phyloP scores from a whole-genome alignment of 1,284 basidiomycete genomes.

The Heliocybe sulcata region DNA sequence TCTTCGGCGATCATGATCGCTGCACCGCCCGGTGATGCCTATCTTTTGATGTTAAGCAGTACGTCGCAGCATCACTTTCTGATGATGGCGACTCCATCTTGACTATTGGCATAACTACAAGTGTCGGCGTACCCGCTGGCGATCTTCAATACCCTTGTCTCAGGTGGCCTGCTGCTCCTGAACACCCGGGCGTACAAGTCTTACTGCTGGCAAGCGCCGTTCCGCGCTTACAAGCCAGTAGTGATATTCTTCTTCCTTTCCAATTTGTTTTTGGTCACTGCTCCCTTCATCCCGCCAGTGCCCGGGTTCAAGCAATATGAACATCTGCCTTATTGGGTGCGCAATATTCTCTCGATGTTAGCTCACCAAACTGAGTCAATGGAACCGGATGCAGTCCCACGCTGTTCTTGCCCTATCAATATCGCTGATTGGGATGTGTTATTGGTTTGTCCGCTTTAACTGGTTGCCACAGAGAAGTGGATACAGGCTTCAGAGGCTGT shows the following conservation, averaged over 20 bases:
- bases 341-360: conserved; percentile 12
- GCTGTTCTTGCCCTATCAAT: conserved; percentile 1
- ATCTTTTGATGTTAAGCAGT: conserved; percentile 60
- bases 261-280: conserved; percentile 51
- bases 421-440: conserved; percentile 1
- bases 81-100: background rate
- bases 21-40: conserved; percentile 60
- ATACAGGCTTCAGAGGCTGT: background rate
- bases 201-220: conserved; percentile 59
- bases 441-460: conserved; percentile 1
- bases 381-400: background rate
- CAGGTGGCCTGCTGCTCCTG: conserved; percentile 51
- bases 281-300: conserved; percentile 54
- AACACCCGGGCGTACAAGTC: conserved; percentile 34
- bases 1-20: conserved; percentile 40
- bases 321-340: conserved; percentile 58
- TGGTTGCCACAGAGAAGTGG: background rate
- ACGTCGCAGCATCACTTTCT: conserved; percentile 17
- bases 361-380: background rate
- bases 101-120: conserved; percentile 13
- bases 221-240: conserved; percentile 39
- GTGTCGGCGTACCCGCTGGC: conserved; percentile 48
- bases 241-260: conserved; percentile 51
- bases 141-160: conserved; percentile 52
- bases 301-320: conserved; percentile 44